Base-by-base conservation (phyloP, 2,329 filamentous ascomycete species). In the Arthrobotrys conoides region DNA sequence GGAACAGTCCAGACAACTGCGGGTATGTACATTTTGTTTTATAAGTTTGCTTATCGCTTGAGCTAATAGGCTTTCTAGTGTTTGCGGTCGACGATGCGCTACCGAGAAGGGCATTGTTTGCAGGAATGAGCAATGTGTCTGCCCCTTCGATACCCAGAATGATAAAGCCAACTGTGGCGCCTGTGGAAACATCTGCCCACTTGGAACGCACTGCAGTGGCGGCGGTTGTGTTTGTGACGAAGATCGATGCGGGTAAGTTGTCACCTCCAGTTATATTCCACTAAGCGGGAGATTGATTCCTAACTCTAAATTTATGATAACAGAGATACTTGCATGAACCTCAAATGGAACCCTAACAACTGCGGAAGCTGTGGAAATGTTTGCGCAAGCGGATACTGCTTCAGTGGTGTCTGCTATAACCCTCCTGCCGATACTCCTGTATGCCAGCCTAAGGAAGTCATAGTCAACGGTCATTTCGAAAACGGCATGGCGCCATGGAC, bases 151-250 rank as follows among this genome's bases (percentile, higher is more conserved):
- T 38, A 70, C 53, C 14, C 51, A 48, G 38, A 70, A 61, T 12
- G 73, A 80, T 38, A 66, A 41, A 38, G 71, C 67, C 41, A 80
- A 80, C 71, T 80, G 78, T 65, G 78, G 78, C 24, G 78, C 46
- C 20, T 80, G 78, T n/a, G 78, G 78, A 41, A 51, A 65, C 38
- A 48, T 20, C 38, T 80, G 78, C 57, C 73, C 73, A 3, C 64
- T 18, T n/a, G 41, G 68, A 44, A 78, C 78, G 33, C 68, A 80
- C 36, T 80, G 78, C 59, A 44, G 18, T 12, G 22, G 36, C 10
- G 72, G 68, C 4, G 9, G 24, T 2, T 80, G 78, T 24, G 38
- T 55, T 22, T 80, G 78, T 46, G 53, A 73, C 59, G 57, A 53
- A 57, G 64, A 77, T 65, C 53, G n/a, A 9, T 80, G 79, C 69